Base-by-base conservation (phyloP, 2,329 filamentous ascomycete genomes). In the Xylariaceae sp. region DNA sequence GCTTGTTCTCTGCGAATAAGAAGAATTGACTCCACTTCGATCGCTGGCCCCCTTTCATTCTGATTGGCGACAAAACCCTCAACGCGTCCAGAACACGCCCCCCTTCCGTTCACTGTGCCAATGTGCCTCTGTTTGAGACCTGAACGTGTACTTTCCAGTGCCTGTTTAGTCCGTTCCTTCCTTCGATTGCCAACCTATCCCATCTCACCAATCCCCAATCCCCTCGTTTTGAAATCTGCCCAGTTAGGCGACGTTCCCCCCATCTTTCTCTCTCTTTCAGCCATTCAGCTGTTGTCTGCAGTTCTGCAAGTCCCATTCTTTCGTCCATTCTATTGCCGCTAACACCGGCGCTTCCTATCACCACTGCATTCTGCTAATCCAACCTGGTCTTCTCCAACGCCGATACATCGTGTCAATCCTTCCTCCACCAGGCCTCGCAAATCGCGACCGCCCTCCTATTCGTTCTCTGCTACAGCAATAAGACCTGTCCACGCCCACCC, bases 61-160 rank as follows among this genome's bases (percentile, higher is more conserved):
- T 55, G 45, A 56, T 54, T 54, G 55, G 55, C 20, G 27, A 37
- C 8, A 6, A 23, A 36, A 33, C 32, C 23, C 27, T 44, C 36
- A 41, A 55, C 58, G 50, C 56, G 59, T 59, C 57, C 58, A 54
- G 54, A 55, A 62, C 61, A 60, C 61, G 61, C 61, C 44, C 35
- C 42, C 27, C 34, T 38, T 42, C 40, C 40, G 42, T 40, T 37
- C 40, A 39, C 38, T 5, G 37, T 16, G n/a, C 34, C 14, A 22
- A 21, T 29, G 4, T 39, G 22, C 19, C 44, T 40, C 39, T 40
- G 58, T 58, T 53, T 62, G 55, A 59, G 54, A 51, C 47, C 56
- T 53, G 49, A 52, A 47, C 50, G 49, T 49, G 50, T 50, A 35
- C 45, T 37, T 45, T 45, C 54, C 51, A 55, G 45, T 54, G 46